These are phyloP conservation scores for Bromus sterilis DNA, from an alignment of 176 grass and related monocot species.

Conservation along the genomic window DNA sequence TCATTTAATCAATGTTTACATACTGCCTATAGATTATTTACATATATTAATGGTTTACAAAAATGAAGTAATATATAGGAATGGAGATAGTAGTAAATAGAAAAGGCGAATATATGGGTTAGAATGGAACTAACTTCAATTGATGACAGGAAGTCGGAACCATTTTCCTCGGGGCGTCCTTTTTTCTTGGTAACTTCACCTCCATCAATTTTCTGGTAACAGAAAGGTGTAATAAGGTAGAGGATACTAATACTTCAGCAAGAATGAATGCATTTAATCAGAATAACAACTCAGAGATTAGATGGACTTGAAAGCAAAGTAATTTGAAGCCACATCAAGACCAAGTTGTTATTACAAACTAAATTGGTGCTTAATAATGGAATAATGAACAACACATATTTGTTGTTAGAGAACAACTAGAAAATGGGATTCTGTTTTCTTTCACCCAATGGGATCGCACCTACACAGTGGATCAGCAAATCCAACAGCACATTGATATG, in stretches of 20 bases:
- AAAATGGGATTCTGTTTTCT: neutral
- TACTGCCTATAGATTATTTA: neutral
- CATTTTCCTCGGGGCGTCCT: slow-evolving; percentile 68
- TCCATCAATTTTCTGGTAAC: slow-evolving; percentile 79
- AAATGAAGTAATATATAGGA: neutral
- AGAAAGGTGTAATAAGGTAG: slow-evolving; percentile 5
- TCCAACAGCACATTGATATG: neutral
- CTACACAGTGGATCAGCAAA: neutral
- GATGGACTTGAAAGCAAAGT: neutral
- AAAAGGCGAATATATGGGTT: neutral
- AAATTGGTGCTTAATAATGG: neutral
- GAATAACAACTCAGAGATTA: neutral
- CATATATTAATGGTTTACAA: slow-evolving; percentile 1
- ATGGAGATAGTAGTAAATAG: slow-evolving; percentile 7
- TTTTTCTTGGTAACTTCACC: slow-evolving; percentile 66
- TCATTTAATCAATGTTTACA: neutral
- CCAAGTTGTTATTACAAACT: neutral
- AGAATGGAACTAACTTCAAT: slow-evolving; percentile 67
- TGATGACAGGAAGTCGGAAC: slow-evolving; percentile 90
- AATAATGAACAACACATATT: neutral
- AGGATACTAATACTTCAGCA: neutral
- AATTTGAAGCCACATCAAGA: neutral
- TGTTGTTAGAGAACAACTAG: neutral
- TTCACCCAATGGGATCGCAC: neutral
- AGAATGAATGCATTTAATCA: neutral